Conservation (phyloP, 2,329 filamentous ascomycete species). For the Xylariaceae sp. region DNA sequence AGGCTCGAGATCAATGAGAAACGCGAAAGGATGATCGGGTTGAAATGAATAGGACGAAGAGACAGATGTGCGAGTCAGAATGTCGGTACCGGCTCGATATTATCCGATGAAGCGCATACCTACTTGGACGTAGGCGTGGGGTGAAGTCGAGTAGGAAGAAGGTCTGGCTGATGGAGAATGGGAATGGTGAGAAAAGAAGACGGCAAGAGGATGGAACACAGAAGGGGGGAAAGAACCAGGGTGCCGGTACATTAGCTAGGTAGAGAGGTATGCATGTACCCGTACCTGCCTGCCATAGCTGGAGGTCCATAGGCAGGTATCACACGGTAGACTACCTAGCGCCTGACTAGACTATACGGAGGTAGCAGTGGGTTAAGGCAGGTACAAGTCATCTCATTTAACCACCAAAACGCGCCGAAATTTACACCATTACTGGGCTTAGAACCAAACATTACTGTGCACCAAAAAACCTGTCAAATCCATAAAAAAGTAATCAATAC, state of each 20-base stretch:
- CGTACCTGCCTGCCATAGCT: no score
- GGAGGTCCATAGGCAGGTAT: no score
- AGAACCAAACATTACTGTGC: no score
- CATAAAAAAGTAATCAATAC: no score
- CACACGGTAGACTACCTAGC: no score
- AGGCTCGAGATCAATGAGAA: neutral
- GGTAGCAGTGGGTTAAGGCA: no score
- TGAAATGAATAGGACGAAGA: neutral
- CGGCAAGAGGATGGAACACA: conserved; percentile 15
- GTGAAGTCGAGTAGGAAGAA: neutral
- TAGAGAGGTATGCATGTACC: no score
- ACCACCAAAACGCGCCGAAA: no score
- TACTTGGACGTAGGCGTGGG: conserved; percentile 8
- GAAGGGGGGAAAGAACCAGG: conserved; percentile 9
- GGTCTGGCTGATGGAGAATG: conserved; percentile 1
- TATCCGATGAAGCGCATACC: neutral
- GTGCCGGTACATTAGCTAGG: neutral
- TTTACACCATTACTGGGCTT: no score
- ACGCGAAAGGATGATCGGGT: neutral
- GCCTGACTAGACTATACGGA: no score
- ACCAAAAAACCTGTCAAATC: no score
- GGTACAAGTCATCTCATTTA: no score
- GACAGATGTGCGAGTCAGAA: neutral
- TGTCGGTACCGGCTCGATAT: neutral
- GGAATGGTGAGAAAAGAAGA: conserved; percentile 14